Evolutionary conservation across 495 filamentous ascomycete genomes (phyloP).

Genomic region (Letharia columbiana): DNA sequence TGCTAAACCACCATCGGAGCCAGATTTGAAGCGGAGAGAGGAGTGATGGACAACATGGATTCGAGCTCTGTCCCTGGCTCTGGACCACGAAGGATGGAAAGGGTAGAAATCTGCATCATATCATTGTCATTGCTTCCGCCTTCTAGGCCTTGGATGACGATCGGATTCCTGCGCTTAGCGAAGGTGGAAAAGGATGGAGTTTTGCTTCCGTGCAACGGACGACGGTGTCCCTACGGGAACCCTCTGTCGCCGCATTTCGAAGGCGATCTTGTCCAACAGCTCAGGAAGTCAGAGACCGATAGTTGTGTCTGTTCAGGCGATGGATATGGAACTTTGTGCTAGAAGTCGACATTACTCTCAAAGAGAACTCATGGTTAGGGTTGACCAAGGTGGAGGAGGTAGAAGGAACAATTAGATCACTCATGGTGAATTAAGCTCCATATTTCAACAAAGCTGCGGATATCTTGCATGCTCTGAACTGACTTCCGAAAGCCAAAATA

Average conservation of each 20-base stretch:
- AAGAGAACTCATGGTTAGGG: neutral
- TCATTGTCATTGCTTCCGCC: neutral
- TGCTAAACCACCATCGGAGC: neutral
- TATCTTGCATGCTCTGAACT: neutral
- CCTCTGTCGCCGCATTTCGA: neutral
- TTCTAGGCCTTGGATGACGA: neutral
- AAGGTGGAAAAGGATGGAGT: neutral
- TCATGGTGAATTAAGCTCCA: neutral
- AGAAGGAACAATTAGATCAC: neutral
- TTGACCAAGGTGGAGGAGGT: neutral
- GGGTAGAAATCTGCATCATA: neutral
- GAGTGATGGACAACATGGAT: too few species aligned
- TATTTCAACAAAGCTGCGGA: neutral
- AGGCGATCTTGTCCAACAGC: neutral
- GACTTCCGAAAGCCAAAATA: neutral
- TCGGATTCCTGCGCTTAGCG: neutral
- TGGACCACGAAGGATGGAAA: neutral
- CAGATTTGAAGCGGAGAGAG: neutral
- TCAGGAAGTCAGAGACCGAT: neutral
- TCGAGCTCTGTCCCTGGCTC: neutral
- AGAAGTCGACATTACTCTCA: neutral
- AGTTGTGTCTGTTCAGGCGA: neutral
- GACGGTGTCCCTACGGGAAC: neutral
- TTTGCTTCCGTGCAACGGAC: neutral
- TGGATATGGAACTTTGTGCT: neutral